Evolutionary conservation across 1,139 yeast species (phyloP), one percentile per base, ranked within the genome.

Genomic region (Nakaseomyces glabratus): DNA sequence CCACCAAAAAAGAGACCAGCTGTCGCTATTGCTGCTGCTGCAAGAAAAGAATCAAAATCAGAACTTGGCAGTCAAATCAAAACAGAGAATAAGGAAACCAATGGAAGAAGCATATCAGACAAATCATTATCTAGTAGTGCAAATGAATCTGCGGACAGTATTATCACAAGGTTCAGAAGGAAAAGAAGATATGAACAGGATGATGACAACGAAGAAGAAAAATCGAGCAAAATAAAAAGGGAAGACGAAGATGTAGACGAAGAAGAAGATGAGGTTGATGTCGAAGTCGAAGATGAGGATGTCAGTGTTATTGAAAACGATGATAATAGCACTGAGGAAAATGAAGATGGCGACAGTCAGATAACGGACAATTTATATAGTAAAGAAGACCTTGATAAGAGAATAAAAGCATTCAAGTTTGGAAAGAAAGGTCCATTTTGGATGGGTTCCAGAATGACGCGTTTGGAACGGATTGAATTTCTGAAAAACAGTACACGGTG

Each of bases 1-100:
- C 59, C 60, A 12, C 58, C 58, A 6, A 55, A 53, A 38, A 46
- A 46, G 42, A 51, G 49, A 41, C 50, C 51, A 6, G 53, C 48
- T 2, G 51, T 47, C 21, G 39, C 51, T 10, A 46, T 48, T 6
- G 39, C 47, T 10, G 35, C 18, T 35, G 31, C 33, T 10, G 36
- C 35, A n/a, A 34, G 34, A 12, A 23, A 16, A 15, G 24, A 28
- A 14, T 9, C 15, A 19, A 29, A 8, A 19, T 16, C 26, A 10
- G 33, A 22, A 8, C 4, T 21, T 12, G 14, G 15, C 13, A 14
- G 12, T 16, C 34, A 24, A 6, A 24, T 11, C 10, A 26, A 31
- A 11, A 33, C 17, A 6, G 25, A 29, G 17, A 20, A 14, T 20
- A 20, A 15, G 32, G 10, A 12, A 32, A 24, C 12, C n/a, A 6